Base-by-base conservation (phyloP, 768 basidiomycete species). In the Termitomyces sp. region DNA sequence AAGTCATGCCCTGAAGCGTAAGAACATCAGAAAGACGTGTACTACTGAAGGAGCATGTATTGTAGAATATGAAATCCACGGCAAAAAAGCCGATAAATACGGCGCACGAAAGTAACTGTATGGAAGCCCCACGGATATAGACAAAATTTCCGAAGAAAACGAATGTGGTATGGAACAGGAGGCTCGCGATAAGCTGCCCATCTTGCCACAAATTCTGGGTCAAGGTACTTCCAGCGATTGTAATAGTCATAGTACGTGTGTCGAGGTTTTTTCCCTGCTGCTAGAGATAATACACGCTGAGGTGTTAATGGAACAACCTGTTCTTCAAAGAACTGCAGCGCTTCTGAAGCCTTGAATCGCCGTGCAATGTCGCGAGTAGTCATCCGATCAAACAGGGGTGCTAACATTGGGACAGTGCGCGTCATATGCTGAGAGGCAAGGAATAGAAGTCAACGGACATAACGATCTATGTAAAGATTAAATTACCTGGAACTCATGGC, bases 281-380 rank as follows among this genome's bases (percentile, higher is more conserved):
- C 27, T 24, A 27, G 27, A 16, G 42, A 43, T 43, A 43, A 22
- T 12, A 43, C 20, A 5, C 20, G 42, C 42, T 43, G 9, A 3
- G 42, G 42, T 13, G 42, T 43, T 22, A 43, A 22, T 20, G 42
- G n/a, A 20, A 42, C 34, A 8, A 58, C 49, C n/a, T 59, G 47
- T 10, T 63, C 29, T 41, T 68, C 65, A 26, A 69, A 60, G 46
- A 72, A 72, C 2, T 41, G 32, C 5, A 71, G 61, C 3, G 70
- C 71, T 31, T 68, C 58, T 0, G 47, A 26, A 32, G 71, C 67
- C 1, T 68, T 68, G 36, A 71, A 68, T 0, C 70, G 64, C 10
- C 20, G 29, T 0, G 39, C 9, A 4, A 72, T 51, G 24, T 69
- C 55, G 6, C 68, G 58, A 1, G 65, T 66, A 2, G 64, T 61